Evolutionary conservation across 768 basidiomycete species (phyloP), one percentile per base, ranked within the genome.

Genomic region (Pulveroboletus sp.): DNA sequence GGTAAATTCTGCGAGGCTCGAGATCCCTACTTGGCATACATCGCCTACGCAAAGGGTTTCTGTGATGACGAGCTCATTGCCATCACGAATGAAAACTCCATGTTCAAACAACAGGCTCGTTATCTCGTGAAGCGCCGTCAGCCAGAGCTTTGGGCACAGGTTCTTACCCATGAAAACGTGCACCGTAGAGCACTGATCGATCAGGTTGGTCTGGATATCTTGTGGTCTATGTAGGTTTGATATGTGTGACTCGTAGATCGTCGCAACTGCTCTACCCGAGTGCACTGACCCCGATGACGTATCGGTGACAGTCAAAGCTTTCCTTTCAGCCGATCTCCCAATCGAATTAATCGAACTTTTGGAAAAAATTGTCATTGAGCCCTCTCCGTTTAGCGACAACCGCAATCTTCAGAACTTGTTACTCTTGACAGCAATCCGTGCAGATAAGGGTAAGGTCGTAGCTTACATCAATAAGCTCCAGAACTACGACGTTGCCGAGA

Each of bases 71-170:
- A 99, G 70, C 80, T 99, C 52, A 94, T 99, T 63, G 69, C 82
- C 18, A 95, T 99, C 68, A 98, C 96, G 42, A 98, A 98, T 65
- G 94, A 95, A 57, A 99, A 99, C 74, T 86, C 93, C 11, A 99
- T 99, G 96, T 99, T 94, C 81, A 99, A 98, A 72, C 95, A 99
- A 63, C 96, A 98, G 70, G 91, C 96, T 46, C 86, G 96, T 27
- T 99, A 99, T 71, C 82, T 99, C 50, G 90, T 97, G 64, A 96
- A 94, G 71, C 86, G 96, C 59, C 90, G 96, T 54, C 84, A 91
- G 54, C 83, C 89, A 14, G 96, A 98, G 54, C 82, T 99, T 28
- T 99, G 96, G 96, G 83, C 87, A 2, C 93, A 97, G 70, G 96
- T 99, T 32, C 84, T 99, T 48, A 76, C 81, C 10, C 77, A 81